Conservation (phyloP, 768 basidiomycete species). For the Lactifluus subvellereus region DNA sequence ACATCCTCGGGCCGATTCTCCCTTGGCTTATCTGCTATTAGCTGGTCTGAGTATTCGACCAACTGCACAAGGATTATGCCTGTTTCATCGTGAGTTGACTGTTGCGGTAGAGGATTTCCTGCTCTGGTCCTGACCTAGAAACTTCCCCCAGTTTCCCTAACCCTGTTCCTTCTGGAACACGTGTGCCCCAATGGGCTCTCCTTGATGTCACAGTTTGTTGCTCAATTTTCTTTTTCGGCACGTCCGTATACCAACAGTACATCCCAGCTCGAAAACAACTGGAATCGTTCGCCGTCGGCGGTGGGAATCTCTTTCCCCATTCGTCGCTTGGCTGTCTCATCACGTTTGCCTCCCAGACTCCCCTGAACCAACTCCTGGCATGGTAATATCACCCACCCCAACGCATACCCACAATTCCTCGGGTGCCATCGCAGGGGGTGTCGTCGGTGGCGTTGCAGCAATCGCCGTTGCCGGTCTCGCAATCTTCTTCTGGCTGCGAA, state of each 20-base stretch:
- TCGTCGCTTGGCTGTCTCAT: background rate
- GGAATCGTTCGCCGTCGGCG: background rate
- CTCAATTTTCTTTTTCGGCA: background rate
- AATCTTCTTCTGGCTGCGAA: background rate
- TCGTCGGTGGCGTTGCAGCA: background rate
- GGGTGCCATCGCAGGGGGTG: constrained; percentile 5
- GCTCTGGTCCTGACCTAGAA: background rate
- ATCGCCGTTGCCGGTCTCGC: background rate
- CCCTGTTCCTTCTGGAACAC: constrained; percentile 7
- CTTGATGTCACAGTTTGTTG: constrained; percentile 5
- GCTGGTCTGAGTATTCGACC: background rate
- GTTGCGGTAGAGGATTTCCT: no score
- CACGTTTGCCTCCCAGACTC: background rate
- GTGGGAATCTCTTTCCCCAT: background rate
- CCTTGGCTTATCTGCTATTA: background rate
- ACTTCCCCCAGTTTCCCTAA: constrained; percentile 1
- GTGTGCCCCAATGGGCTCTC: constrained; percentile 10
- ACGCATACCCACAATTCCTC: background rate
- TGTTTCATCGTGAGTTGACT: constrained; percentile 4
- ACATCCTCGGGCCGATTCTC: background rate
- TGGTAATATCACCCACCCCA: background rate
- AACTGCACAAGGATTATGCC: constrained; percentile 1
- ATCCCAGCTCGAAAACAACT: background rate
- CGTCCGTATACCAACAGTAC: background rate
- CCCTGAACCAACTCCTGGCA: constrained; percentile 2